Evolutionary conservation across 805 yeast species (phyloP).

Genomic region (Lipomyces lipofer): DNA sequence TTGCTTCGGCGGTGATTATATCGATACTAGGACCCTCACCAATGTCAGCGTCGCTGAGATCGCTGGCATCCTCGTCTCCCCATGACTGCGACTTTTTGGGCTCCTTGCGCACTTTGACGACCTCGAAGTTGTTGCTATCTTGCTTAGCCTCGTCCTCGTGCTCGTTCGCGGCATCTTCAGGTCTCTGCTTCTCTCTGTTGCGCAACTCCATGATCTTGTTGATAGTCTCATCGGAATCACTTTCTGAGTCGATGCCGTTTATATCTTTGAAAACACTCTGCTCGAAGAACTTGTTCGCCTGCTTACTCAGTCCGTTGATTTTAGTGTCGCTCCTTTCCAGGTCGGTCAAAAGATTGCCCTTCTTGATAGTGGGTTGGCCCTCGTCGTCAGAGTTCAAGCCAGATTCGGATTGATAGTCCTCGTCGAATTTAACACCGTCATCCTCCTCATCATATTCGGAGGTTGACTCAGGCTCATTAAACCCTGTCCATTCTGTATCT

Average conservation of each 20-base stretch:
- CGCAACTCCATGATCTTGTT: constrained; percentile 11
- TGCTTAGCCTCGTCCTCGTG: constrained; percentile 28
- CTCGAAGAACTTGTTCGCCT: constrained; percentile 44
- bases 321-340: constrained; percentile 32
- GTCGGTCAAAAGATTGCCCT: constrained; percentile 28
- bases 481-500: constrained; percentile 55
- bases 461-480: constrained; percentile 33
- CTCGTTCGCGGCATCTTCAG: constrained; percentile 17
- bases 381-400: constrained; percentile 32
- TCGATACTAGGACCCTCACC: constrained; percentile 55
- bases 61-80: constrained; percentile 41
- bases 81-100: constrained; percentile 5
- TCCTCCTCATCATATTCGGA: constrained; percentile 37
- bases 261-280: constrained; percentile 41
- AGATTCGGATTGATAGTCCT: constrained; percentile 37
- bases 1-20: constrained; percentile 89
- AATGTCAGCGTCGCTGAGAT: constrained; percentile 27
- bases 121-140: constrained; percentile 22
- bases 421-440: constrained; percentile 37
- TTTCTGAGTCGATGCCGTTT: constrained; percentile 34
- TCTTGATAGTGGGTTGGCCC: constrained; percentile 26
- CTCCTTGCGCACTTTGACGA: constrained; percentile 15
- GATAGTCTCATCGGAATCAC: constrained; percentile 33
- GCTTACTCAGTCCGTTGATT: constrained; percentile 37
- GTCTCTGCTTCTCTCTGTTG: constrained; percentile 13